Evolutionary conservation across 2,329 filamentous ascomycete species (phyloP).

Genomic region (Aspergillus fumigatiaffinis): DNA sequence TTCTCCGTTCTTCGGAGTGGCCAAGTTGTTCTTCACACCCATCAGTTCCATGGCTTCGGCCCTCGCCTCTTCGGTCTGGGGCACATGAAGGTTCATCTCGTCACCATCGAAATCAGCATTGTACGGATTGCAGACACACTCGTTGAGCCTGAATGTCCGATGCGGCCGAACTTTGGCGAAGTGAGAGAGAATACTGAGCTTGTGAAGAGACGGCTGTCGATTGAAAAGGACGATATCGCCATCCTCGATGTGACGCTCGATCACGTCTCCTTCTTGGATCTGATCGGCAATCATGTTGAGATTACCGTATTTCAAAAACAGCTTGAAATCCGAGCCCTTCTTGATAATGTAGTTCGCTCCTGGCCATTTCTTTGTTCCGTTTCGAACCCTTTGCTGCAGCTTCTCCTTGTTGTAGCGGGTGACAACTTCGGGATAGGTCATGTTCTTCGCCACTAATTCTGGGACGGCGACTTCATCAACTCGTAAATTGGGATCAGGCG

Average conservation of each 20-base stretch:
- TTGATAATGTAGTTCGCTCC: slow-evolving; percentile 82
- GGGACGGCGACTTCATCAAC: slow-evolving; percentile 94
- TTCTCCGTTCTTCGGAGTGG: slow-evolving; percentile 94
- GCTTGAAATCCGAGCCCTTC: slow-evolving; percentile 65
- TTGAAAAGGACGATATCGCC: slow-evolving; percentile 97
- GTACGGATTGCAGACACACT: slow-evolving; percentile 97
- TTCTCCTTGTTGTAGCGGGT: slow-evolving; percentile 83
- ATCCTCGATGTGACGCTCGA: slow-evolving; percentile 92
- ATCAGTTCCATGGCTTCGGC: slow-evolving; percentile 94
- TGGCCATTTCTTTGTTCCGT: slow-evolving; percentile 75
- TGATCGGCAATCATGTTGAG: slow-evolving; percentile 67
- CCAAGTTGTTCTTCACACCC: slow-evolving; percentile 95
- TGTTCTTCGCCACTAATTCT: slow-evolving; percentile 84
- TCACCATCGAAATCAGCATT: slow-evolving; percentile 99
- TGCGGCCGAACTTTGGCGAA: slow-evolving; percentile 89
- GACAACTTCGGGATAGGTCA: slow-evolving; percentile 91
- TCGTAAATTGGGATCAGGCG: slow-evolving; percentile 87
- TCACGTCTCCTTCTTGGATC: slow-evolving; percentile 77
- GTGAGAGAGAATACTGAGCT: slow-evolving; percentile 97
- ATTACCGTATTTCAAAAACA: slow-evolving; percentile 71
- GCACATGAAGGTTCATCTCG: slow-evolving; percentile 98
- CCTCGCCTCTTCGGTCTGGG: slow-evolving; percentile 93
- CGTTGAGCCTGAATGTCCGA: slow-evolving; percentile 93
- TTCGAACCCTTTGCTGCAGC: slow-evolving; percentile 67
- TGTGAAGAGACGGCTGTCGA: slow-evolving; percentile 94